Evolutionary conservation across 2,329 filamentous ascomycete species (phyloP).

Genomic region (Hypomyces rosellus): DNA sequence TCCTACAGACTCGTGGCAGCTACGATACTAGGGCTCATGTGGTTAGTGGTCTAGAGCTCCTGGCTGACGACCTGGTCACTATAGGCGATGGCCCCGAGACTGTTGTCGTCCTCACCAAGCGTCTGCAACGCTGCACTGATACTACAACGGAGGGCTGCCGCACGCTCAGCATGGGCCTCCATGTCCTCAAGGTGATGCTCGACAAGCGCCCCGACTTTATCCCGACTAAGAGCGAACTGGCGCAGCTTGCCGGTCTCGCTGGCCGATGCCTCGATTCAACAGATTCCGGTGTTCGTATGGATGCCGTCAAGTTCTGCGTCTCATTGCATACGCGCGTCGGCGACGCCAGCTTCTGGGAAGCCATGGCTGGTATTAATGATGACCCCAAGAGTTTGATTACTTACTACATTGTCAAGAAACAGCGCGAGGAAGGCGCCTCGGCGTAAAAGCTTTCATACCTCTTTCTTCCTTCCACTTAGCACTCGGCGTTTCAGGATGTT

Average conservation of each 20-base stretch:
- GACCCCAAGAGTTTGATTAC: constrained; percentile 72
- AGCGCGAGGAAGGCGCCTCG: constrained; percentile 42
- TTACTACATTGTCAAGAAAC: constrained; percentile 71
- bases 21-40: constrained; percentile 68
- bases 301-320: constrained; percentile 74
- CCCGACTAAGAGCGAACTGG: constrained; percentile 47
- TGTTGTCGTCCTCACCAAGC: constrained; percentile 45
- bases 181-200: constrained; percentile 55
- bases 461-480: neutral
- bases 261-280: constrained; percentile 52
- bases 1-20: constrained; percentile 57
- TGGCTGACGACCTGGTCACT: constrained; percentile 64
- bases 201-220: constrained; percentile 41
- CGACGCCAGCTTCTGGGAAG: constrained; percentile 60
- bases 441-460: constrained; percentile 4
- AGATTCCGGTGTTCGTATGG: constrained; percentile 62
- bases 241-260: constrained; percentile 43
- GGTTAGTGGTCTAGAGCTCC: constrained; percentile 65
- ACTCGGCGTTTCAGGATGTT: too few relatives aligned
- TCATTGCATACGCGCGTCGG: constrained; percentile 59
- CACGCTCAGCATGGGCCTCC: constrained; percentile 56
- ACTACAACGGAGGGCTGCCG: constrained; percentile 40
- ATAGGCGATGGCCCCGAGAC: constrained; percentile 60
- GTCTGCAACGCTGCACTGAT: constrained; percentile 38
- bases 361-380: constrained; percentile 57